phyloP scores from a whole-genome alignment of 73 alveolate genomes.

The Paramecium octaurelia region DNA sequence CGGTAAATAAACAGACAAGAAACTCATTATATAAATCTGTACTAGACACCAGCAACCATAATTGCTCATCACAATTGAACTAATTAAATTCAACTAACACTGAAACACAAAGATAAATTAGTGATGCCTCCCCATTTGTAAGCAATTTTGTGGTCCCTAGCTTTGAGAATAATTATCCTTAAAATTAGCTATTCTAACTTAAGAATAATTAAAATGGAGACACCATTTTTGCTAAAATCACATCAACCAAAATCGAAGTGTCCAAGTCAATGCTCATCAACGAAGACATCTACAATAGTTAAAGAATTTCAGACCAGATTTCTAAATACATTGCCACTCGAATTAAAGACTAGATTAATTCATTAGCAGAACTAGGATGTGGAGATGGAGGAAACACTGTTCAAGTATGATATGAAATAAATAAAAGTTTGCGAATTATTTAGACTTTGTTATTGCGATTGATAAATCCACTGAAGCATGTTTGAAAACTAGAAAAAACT shows the following conservation, averaged over 20 bases:
- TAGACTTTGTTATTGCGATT: conserved; percentile 4
- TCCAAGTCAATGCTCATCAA: not conserved
- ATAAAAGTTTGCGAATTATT: conserved; percentile 19
- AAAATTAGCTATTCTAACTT: not conserved
- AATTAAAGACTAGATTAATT: not conserved
- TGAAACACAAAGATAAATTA: not conserved
- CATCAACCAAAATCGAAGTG: not conserved
- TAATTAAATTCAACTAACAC: not conserved
- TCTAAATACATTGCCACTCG: not conserved
- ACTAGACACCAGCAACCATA: not conserved
- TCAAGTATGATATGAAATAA: not conserved
- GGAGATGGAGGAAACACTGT: conserved; percentile 39
- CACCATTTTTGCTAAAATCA: not conserved
- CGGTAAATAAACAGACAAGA: not conserved
- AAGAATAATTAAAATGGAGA: not conserved
- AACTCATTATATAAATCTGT: not conserved
- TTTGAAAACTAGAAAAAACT: not conserved
- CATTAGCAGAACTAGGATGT: conserved; percentile 27
- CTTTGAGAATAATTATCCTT: not conserved
- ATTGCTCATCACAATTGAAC: not conserved
- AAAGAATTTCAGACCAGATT: not conserved
- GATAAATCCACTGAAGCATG: conserved; percentile 12
- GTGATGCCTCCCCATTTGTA: not conserved
- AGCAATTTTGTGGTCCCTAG: not conserved
- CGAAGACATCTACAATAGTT: not conserved